Evolutionary conservation across 352 stramenopile species (phyloP), one percentile per base, ranked within the genome.

Genomic region (Globisporangium orthogonon): DNA sequence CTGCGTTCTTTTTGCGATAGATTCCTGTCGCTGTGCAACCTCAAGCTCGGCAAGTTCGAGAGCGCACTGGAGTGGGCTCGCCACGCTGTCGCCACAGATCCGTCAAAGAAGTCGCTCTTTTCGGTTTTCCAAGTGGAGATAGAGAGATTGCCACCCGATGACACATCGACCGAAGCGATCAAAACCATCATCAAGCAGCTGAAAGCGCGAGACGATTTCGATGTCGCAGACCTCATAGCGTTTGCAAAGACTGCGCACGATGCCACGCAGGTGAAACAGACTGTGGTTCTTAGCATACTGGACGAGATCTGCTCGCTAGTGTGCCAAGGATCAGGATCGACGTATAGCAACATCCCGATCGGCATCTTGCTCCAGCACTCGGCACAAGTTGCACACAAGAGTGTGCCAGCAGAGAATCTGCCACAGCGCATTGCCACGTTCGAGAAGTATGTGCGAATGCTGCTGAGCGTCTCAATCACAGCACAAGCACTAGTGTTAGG

Each of bases 301-400:
- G 74, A 91, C 43, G 73, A 84, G 45, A 53, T 91, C 23, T 86
- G 66, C 48, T 50, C 17, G 23, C 40, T 74, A 10, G 23, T 63
- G 1, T 5, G 18, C 10, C 23, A 63, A 2, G 41, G 11, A 9
- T 9, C 58, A 13, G 40, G 5, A 4, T 17, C 3, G 37, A 13
- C 11, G 6, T 37, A 51, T 11, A 18, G 50, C 39, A 49, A 49
- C 6, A 29, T 88, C 5, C 66, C 73, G 11, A 52, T 71, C 33
- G 71, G 67, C 17, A 43, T 85, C 29, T 51, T 86, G 17, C 50
- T 91, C 13, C 81, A 91, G 63, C 87, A 87, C 48, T 79, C 81
- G n/a, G 81, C 78, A 15, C 78, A 88, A 33, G 65, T 91, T 7
- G 69, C 78, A 40, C 78, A 66, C 33, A 76, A 66, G 30, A 66